Percentiles rank a stretch among this genome's conserved stretches.
phyloP scores from a whole-genome alignment of 2,329 filamentous ascomycete genomes.

The Orbilia quercus region DNA sequence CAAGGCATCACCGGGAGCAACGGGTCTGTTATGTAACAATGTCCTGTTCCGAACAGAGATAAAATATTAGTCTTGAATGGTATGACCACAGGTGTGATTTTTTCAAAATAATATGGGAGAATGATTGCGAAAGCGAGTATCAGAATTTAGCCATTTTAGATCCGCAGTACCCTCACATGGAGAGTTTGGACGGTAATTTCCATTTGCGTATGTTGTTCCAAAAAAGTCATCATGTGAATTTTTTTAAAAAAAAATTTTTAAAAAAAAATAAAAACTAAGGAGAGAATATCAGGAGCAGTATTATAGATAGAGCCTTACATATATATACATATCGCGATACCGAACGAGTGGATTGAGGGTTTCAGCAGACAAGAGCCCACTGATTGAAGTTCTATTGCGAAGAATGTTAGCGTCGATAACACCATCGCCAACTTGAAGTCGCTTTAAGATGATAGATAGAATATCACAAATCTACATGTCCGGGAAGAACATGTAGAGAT shows the following conservation, averaged over 20 bases:
- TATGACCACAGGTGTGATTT: neutral
- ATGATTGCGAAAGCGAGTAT: conserved; percentile 62
- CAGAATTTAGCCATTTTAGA: conserved; percentile 90
- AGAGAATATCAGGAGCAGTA: too few relatives aligned
- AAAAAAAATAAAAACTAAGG: too few relatives aligned
- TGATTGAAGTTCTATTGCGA: too few relatives aligned
- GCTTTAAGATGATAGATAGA: neutral
- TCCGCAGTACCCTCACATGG: conserved; percentile 75
- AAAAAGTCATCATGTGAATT: conserved; percentile 76
- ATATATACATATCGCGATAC: conserved; percentile 32
- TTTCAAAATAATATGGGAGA: neutral
- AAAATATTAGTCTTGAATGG: neutral
- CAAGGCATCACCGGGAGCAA: too few relatives aligned
- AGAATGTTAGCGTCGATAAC: too few relatives aligned
- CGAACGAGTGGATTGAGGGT: conserved; percentile 6
- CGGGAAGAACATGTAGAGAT: neutral
- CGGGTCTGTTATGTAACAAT: too few relatives aligned
- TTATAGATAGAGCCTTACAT: too few relatives aligned
- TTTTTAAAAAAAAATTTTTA: too few relatives aligned
- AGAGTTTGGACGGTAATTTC: conserved; percentile 94
- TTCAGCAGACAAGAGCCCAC: too few relatives aligned
- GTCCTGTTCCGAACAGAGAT: too few relatives aligned
- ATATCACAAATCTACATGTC: neutral
- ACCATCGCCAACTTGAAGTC: too few relatives aligned
- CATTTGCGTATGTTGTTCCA: conserved; percentile 74